Base-by-base conservation (phyloP, 768 basidiomycete genomes). In the Suillus tomentosus region DNA sequence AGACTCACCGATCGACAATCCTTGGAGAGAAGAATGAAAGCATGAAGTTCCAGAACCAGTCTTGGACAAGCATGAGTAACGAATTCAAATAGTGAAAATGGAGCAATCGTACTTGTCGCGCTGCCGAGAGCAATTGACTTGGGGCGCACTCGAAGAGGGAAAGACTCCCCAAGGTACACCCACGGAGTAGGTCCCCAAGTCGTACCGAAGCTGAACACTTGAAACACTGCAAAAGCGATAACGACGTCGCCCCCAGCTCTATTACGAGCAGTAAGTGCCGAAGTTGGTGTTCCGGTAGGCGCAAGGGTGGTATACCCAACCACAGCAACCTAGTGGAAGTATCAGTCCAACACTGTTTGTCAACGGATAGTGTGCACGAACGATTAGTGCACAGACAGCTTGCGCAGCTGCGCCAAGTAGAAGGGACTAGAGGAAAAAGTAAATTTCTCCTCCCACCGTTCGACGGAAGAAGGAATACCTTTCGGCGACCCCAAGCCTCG, bases 121-220 rank as follows among this genome's bases (percentile, higher is more conserved):
- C 87, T 88, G 10, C 89, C 89, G n/a, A 92, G 79, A 0, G 91
- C 91, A 70, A 93, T 92, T 67, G 84, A 80, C 74, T 92, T 92
- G 7, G 92, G 84, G 63, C 91, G 84, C 53, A 94, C 88, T 55
- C 90, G 87, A 27, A 93, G 84, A 15, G 91, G 92, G 84, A 92
- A 93, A 22, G 86, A 88, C 79, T 92, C 90, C 60, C 89, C 89
- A 39, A 91, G 82, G 69, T 90, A 90, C 7, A 90, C 90, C 86
- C 86, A 87, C 67, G 88, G 89, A 40, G 85, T 87, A 8, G 89
- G 88, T 14, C 90, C 90, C 90, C 90, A 92, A 77, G 90, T 91
- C 65, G 87, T 82, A 2, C 85, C 85, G 74, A 84, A 92, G 11
- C 84, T 82, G 68, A 87, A 85, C 34, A 93, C 88, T 60, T 92